Conservation (phyloP, 2,329 filamentous ascomycete species). For the Delphinella strobiligena region DNA sequence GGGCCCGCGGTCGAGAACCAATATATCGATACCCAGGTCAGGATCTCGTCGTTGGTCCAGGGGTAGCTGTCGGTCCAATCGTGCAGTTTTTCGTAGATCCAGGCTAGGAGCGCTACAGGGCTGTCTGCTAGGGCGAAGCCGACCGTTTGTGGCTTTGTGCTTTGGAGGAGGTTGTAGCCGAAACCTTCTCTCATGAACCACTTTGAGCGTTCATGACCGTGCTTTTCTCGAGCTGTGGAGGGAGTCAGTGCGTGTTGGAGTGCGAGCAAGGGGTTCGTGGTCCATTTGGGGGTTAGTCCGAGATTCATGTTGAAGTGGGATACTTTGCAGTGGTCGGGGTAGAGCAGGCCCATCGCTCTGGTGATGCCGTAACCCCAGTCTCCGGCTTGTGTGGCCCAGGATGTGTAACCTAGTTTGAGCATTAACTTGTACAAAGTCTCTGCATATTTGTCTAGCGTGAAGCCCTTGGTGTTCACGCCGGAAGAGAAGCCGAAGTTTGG, state of each 20-base stretch:
- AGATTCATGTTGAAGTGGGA: conserved; percentile 52
- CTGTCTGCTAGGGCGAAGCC: conserved; percentile 58
- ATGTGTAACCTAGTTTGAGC: conserved; percentile 50
- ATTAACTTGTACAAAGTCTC: conserved; percentile 57
- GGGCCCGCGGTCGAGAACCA: conserved; percentile 59
- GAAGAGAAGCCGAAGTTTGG: conserved; percentile 45
- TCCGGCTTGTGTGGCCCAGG: not conserved
- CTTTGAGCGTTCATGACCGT: conserved; percentile 38
- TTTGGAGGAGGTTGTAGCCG: conserved; percentile 49
- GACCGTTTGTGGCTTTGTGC: conserved; percentile 60
- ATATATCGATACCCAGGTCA: conserved; percentile 65
- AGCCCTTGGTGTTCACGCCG: conserved; percentile 39
- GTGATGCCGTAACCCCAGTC: conserved; percentile 61
- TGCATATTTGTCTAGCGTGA: conserved; percentile 48
- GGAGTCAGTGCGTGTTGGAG: conserved; percentile 43
- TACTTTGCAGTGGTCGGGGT: conserved; percentile 45
- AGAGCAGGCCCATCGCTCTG: conserved; percentile 47
- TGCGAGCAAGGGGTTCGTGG: conserved; percentile 44
- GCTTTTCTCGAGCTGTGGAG: conserved; percentile 40
- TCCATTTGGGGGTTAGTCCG: conserved; percentile 36
- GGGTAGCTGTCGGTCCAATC: conserved; percentile 62
- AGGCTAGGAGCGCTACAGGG: conserved; percentile 58
- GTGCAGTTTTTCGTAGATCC: conserved; percentile 72
- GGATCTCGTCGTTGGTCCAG: conserved; percentile 65
- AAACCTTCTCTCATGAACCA: conserved; percentile 48